Conservation (phyloP, 1,284 basidiomycete genomes). For the Boletellus dicymbophilus region DNA sequence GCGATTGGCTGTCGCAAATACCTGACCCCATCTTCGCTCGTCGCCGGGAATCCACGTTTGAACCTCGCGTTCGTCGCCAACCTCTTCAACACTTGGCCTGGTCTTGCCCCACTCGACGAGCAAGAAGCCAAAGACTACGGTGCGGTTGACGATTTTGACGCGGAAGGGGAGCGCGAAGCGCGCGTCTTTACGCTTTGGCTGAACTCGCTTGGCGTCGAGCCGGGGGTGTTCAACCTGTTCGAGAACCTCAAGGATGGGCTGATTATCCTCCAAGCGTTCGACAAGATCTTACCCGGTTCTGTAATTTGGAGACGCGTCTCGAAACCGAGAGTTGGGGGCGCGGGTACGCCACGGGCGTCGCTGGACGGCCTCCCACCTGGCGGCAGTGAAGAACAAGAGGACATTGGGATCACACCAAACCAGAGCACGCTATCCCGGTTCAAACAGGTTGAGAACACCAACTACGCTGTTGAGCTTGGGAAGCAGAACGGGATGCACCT, state of each 20-base stretch:
- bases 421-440: conserved; percentile 90
- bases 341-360: conserved; percentile 34
- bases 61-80: conserved; percentile 99
- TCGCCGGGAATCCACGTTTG: conserved; percentile 95
- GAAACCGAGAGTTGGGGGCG: conserved; percentile 84
- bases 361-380: conserved; percentile 38
- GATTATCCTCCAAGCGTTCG: conserved; percentile 93
- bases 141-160: conserved; percentile 96
- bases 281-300: conserved; percentile 91
- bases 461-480: conserved; percentile 93
- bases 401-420: conserved; percentile 76
- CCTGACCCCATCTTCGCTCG: conserved; percentile 88
- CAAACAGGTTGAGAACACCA: conserved; percentile 98
- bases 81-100: conserved; percentile 97
- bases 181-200: conserved; percentile 98
- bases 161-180: conserved; percentile 97
- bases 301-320: conserved; percentile 95
- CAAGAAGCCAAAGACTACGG: conserved; percentile 84
- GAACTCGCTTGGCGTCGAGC: conserved; percentile 95
- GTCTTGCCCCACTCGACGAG: conserved; percentile 91
- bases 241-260: conserved; percentile 94
- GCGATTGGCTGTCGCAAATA: conserved; percentile 96
- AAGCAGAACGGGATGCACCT: conserved; percentile 94
- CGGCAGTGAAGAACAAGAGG: conserved; percentile 66
- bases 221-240: conserved; percentile 95